These are phyloP conservation scores for Emmonsia crescens DNA, from an alignment of 2,329 filamentous ascomycete genomes.

Conservation along the genomic window DNA sequence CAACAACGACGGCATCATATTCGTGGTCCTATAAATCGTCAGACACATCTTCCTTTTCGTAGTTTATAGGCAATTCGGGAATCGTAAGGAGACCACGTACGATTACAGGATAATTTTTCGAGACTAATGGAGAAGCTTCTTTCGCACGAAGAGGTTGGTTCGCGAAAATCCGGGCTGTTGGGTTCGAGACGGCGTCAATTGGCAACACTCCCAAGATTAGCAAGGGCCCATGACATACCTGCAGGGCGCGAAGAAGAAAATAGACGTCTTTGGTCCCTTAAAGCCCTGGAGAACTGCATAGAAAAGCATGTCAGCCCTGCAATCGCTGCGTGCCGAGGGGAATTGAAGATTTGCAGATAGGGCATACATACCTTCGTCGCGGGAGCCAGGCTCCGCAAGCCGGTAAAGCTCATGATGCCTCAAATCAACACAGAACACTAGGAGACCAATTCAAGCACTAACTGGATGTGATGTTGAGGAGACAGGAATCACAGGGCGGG, in stretches of 20 bases:
- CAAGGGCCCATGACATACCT: constrained; percentile 43
- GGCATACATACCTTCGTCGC: constrained; percentile 34
- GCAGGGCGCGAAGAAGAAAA: constrained; percentile 82
- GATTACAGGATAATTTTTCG: constrained; percentile 88
- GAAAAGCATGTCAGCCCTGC: constrained; percentile 1
- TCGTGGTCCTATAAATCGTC: constrained; percentile 64
- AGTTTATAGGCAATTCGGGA: not conserved
- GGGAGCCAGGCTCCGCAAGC: constrained; percentile 41
- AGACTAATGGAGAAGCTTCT: constrained; percentile 79
- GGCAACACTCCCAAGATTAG: not conserved
- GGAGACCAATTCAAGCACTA: constrained; percentile 16
- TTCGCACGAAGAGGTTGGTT: constrained; percentile 81
- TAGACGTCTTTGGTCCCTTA: constrained; percentile 56
- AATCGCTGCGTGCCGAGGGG: not conserved
- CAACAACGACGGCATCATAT: constrained; percentile 88
- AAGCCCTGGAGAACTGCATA: constrained; percentile 51
- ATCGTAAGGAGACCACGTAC: constrained; percentile 42
- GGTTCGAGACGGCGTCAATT: not conserved
- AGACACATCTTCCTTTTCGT: not conserved
- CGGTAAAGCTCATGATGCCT: constrained; percentile 40
- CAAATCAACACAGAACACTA: constrained; percentile 16
- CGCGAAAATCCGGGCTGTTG: constrained; percentile 70
- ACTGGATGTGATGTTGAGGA: constrained; percentile 13
- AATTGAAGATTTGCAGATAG: constrained; percentile 4
- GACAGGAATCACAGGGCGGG: constrained; percentile 13